Percentiles rank a stretch among this genome's conserved stretches.
phyloP scores from a whole-genome alignment of 192 early-diverging fungal species.

The Coemansia sp. region DNA sequence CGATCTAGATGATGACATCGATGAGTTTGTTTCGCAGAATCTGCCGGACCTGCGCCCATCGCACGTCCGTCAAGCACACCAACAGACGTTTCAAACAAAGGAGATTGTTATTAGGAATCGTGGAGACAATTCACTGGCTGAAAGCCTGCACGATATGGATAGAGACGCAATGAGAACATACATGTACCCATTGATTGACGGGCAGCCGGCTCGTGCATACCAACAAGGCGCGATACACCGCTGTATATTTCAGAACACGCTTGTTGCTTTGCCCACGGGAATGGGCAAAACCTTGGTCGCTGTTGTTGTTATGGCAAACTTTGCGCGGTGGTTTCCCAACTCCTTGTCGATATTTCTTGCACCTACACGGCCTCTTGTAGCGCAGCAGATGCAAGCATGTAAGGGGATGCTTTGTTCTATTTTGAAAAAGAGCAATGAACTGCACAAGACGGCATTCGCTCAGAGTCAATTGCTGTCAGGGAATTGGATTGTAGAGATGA shows the following conservation, averaged over 20 bases:
- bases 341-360: conserved; percentile 87
- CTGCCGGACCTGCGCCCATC: background rate
- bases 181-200: conserved; percentile 46
- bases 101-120: conserved; percentile 25
- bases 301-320: conserved; percentile 91
- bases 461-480: background rate
- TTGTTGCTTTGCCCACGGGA: conserved; percentile 83
- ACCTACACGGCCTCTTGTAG: conserved; percentile 88
- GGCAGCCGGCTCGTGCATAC: conserved; percentile 70
- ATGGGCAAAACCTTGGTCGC: conserved; percentile 96
- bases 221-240: conserved; percentile 83
- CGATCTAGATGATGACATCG: conserved; percentile 29
- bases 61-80: background rate
- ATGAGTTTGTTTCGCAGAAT: conserved; percentile 18
- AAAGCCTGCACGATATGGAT: conserved; percentile 38
- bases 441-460: background rate
- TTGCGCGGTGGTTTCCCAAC: conserved; percentile 89
- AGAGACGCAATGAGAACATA: conserved; percentile 34
- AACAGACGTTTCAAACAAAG: conserved; percentile 19
- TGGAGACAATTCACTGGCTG: conserved; percentile 48
- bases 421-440: conserved; percentile 46
- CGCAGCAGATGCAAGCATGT: conserved; percentile 90
- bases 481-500: conserved; percentile 59
- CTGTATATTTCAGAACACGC: conserved; percentile 79
- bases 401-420: conserved; percentile 75